Conservation (phyloP, 805 yeast species). For the Saturnispora diversa region DNA sequence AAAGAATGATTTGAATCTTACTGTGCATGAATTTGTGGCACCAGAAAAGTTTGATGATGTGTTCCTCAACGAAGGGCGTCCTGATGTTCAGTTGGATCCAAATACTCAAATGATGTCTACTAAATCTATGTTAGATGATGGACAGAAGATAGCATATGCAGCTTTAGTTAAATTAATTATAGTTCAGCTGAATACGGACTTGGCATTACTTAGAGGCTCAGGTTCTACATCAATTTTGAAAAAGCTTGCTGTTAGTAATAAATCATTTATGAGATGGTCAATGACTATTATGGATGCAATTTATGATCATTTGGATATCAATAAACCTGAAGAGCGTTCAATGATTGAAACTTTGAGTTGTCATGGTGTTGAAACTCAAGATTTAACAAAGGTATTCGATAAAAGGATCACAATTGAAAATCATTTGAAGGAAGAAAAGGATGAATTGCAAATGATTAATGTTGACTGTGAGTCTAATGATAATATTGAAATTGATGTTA, state of each 20-base stretch:
- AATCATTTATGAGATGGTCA: conserved; percentile 80
- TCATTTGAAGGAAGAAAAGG: conserved; percentile 32
- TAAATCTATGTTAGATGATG: conserved; percentile 67
- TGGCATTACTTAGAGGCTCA: conserved; percentile 53
- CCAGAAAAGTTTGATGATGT: conserved; percentile 23
- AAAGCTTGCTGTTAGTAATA: conserved; percentile 58
- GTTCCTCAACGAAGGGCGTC: conserved; percentile 18
- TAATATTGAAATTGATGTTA: conserved; percentile 58
- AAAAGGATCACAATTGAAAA: conserved; percentile 37
- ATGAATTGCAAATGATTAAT: conserved; percentile 17
- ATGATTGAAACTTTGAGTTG: conserved; percentile 84
- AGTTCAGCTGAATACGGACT: conserved; percentile 73
- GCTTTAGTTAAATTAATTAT: conserved; percentile 72
- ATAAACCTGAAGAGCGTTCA: conserved; percentile 55
- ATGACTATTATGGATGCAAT: conserved; percentile 59
- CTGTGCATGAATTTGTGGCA: conserved; percentile 13
- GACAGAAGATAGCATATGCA: conserved; percentile 85
- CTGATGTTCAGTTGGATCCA: conserved; percentile 37
- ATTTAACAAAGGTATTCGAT: conserved; percentile 56
- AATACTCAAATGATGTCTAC: conserved; percentile 71
- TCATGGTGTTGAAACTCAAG: conserved; percentile 73
- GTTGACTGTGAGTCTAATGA: conserved; percentile 22
- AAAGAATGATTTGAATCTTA: conserved; percentile 3
- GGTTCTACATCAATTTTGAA: conserved; percentile 48
- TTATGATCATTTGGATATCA: conserved; percentile 73